A percentile compares a stretch with the other conserved stretches of the same genome.
These are phyloP conservation scores for Ottelia alismoides DNA, from an alignment of 106 monocot genomes.

Conservation along the genomic window DNA sequence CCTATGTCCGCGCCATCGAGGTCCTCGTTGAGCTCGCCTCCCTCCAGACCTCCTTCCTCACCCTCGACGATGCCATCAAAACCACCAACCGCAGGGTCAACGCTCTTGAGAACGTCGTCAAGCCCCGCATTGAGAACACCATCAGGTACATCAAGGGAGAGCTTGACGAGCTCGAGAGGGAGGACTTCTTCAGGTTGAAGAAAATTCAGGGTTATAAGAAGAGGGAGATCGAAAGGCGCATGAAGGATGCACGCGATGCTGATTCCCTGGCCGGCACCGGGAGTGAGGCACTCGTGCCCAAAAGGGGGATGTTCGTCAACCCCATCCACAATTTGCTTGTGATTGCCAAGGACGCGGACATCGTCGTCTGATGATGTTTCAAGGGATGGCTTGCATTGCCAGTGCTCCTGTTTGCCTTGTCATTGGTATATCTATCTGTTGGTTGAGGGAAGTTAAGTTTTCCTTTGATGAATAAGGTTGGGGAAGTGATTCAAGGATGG, in stretches of 20 bases:
- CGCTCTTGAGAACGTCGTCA: slow-evolving; percentile 95
- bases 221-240: slow-evolving; percentile 61
- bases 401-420: not conserved
- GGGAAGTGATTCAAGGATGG: too few species aligned
- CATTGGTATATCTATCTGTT: too few species aligned
- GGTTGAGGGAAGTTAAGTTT: too few species aligned
- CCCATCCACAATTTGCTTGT: slow-evolving; percentile 42
- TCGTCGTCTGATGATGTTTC: slow-evolving; percentile 45
- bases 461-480: too few species aligned
- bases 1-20: slow-evolving; percentile 80
- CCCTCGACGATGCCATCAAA: slow-evolving; percentile 95
- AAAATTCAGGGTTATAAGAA: slow-evolving; percentile 96
- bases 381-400: not conserved
- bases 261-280: slow-evolving; percentile 46
- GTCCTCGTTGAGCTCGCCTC: slow-evolving; percentile 89
- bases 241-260: slow-evolving; percentile 26
- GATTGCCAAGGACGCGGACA: slow-evolving; percentile 66
- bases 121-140: slow-evolving; percentile 90
- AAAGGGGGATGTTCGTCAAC: slow-evolving; percentile 55
- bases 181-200: slow-evolving; percentile 95
- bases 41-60: slow-evolving; percentile 91
- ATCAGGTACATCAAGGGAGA: slow-evolving; percentile 90
- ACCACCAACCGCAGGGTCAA: slow-evolving; percentile 93
- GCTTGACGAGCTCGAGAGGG: slow-evolving; percentile 87
- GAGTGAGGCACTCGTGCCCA: slow-evolving; percentile 32